phyloP scores from a whole-genome alignment of 805 yeast genomes.

The Debaryomyces castellii region DNA sequence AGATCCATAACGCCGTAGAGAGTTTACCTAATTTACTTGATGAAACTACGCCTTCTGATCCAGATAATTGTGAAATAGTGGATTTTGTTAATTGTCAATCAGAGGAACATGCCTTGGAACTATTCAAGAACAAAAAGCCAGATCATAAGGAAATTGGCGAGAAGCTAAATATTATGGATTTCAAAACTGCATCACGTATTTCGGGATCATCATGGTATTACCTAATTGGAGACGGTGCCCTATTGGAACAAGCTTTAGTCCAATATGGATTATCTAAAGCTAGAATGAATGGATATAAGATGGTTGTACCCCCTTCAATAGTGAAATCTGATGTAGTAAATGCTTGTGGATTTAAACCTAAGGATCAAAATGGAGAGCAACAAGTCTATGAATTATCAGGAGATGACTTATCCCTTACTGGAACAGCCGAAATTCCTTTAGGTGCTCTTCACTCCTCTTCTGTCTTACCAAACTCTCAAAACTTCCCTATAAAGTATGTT shows the following conservation, averaged over 20 bases:
- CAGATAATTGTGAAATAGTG: slow-evolving; percentile 43
- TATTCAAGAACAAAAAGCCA: slow-evolving; percentile 10
- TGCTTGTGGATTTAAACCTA: slow-evolving; percentile 95
- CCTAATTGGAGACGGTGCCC: slow-evolving; percentile 78
- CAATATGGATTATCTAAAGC: slow-evolving; percentile 76
- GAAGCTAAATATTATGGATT: slow-evolving; percentile 64
- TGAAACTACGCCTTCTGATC: slow-evolving; percentile 41
- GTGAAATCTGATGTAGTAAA: slow-evolving; percentile 72
- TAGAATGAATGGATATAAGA: slow-evolving; percentile 60
- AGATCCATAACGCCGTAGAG: slow-evolving; percentile 42
- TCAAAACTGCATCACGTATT: slow-evolving; percentile 67
- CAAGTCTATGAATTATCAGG: slow-evolving; percentile 72
- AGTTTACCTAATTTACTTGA: slow-evolving; percentile 65
- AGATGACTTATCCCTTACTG: slow-evolving; percentile 67
- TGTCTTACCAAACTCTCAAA: slow-evolving; percentile 32
- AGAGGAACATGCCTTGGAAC: slow-evolving; percentile 18
- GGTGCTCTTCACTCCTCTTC: slow-evolving; percentile 73
- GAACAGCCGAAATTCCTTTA: slow-evolving; percentile 93
- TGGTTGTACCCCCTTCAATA: slow-evolving; percentile 82
- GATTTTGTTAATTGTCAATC: slow-evolving; percentile 52
- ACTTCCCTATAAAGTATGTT: slow-evolving; percentile 59
- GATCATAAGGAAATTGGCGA: slow-evolving; percentile 78
- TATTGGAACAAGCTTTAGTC: slow-evolving; percentile 84
- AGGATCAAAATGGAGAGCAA: slow-evolving; percentile 81
- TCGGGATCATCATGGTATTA: slow-evolving; percentile 91